Conservation (phyloP, 352 stramenopile species). For the Paralagenidium karlingii region DNA sequence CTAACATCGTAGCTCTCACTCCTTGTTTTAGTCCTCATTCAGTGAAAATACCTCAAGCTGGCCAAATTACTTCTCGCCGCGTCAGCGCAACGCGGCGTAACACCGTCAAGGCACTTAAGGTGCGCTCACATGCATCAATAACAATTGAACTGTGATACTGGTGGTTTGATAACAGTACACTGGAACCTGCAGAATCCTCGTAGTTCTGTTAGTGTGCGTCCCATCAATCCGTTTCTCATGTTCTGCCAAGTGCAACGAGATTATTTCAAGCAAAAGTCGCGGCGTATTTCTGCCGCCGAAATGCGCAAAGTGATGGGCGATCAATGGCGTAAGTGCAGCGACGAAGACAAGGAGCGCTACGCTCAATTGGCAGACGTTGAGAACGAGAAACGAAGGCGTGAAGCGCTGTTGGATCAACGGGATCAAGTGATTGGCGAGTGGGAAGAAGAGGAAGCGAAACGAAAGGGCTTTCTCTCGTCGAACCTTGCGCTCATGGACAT, state of each 20-base stretch:
- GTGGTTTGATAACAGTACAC: too few relatives aligned
- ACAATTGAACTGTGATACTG: too few relatives aligned
- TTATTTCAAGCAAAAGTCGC: conserved; percentile 29
- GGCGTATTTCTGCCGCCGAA: conserved; percentile 51
- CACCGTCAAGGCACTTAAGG: too few relatives aligned
- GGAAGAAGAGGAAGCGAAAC: conserved; percentile 63
- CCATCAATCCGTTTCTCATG: conserved; percentile 77
- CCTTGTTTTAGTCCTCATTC: too few relatives aligned
- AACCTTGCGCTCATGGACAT: too few relatives aligned
- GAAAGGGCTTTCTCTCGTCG: conserved; percentile 39
- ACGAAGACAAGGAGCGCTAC: conserved; percentile 77
- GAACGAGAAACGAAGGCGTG: conserved; percentile 65
- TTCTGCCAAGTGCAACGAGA: conserved; percentile 74
- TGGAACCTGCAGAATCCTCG: too few relatives aligned
- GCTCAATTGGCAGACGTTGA: conserved; percentile 56
- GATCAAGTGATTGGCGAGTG: conserved; percentile 60
- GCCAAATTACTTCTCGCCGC: too few relatives aligned
- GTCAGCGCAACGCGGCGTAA: too few relatives aligned
- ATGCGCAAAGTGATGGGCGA: conserved; percentile 70
- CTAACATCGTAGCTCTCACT: too few relatives aligned
- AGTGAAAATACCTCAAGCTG: too few relatives aligned
- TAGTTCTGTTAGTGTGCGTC: too few relatives aligned
- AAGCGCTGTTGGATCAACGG: conserved; percentile 52
- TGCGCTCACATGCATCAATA: too few relatives aligned
- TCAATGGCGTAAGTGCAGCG: conserved; percentile 70